These are phyloP conservation scores for Coemansia biformis DNA, from an alignment of 192 early-diverging fungal genomes.

Conservation along the genomic window DNA sequence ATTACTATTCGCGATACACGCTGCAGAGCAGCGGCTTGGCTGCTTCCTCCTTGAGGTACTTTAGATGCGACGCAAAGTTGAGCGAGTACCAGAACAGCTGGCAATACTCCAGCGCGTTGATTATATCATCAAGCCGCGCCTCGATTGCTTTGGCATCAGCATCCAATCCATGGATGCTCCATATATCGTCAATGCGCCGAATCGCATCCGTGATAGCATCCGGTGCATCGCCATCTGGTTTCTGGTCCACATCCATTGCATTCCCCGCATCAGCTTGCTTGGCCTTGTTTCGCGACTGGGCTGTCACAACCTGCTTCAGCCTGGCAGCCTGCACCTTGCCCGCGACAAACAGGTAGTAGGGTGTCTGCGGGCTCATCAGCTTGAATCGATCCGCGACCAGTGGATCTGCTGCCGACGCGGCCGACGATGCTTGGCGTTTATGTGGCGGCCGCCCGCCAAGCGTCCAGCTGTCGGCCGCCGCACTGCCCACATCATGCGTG, in stretches of 20 bases:
- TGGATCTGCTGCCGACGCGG: conserved; percentile 12
- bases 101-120: conserved; percentile 35
- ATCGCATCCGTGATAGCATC: conserved; percentile 16
- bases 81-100: conserved; percentile 48
- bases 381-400: conserved; percentile 39
- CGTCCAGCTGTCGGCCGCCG: background rate
- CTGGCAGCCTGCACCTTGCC: conserved; percentile 46
- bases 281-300: background rate
- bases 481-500: no score
- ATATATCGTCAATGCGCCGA: conserved; percentile 33
- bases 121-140: conserved; percentile 28
- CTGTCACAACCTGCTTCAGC: conserved; percentile 32
- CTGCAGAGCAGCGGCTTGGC: conserved; percentile 19
- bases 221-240: background rate
- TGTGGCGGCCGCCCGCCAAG: background rate
- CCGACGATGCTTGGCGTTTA: background rate
- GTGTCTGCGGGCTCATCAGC: conserved; percentile 46
- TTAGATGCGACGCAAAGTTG: conserved; percentile 41
- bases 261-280: background rate
- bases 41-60: conserved; percentile 25
- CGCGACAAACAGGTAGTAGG: conserved; percentile 46
- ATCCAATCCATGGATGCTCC: conserved; percentile 13
- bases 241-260: background rate
- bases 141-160: conserved; percentile 18
- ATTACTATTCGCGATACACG: conserved; percentile 34